These are phyloP conservation scores for Ceratobasidium sp. DNA, from an alignment of 1,284 basidiomycete species.

Conservation along the genomic window DNA sequence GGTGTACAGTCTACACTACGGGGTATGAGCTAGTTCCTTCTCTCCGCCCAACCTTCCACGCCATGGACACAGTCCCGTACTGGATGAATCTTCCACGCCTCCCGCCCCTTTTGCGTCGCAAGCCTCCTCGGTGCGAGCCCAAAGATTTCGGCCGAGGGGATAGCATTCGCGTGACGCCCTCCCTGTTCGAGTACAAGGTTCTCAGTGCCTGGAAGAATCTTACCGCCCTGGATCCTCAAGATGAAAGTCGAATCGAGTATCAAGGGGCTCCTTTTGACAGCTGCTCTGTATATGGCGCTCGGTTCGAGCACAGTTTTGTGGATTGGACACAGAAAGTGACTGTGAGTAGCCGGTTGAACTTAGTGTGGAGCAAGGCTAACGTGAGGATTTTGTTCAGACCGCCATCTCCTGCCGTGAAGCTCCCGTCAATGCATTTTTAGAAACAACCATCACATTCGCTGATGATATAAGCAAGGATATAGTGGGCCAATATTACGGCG, in stretches of 20 bases:
- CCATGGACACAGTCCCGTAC: constrained; percentile 18
- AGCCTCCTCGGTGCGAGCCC: not conserved
- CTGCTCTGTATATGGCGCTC: not conserved
- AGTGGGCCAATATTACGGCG: constrained; percentile 32
- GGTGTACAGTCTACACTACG: not conserved
- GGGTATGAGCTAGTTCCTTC: constrained; percentile 32
- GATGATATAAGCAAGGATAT: not conserved
- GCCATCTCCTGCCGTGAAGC: constrained; percentile 1
- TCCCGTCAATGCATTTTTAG: constrained; percentile 7
- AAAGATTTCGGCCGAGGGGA: constrained; percentile 35
- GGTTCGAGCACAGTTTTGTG: constrained; percentile 5
- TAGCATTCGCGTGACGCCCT: constrained; percentile 9
- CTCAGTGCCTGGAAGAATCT: constrained; percentile 24
- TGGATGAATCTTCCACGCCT: constrained; percentile 21
- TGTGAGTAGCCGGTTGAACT: not conserved
- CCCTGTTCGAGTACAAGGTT: constrained; percentile 37
- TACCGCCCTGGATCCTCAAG: not conserved
- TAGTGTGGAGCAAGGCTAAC: not conserved
- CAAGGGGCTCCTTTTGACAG: not conserved
- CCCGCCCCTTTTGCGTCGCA: not conserved
- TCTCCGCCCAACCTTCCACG: not conserved
- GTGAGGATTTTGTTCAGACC: not conserved
- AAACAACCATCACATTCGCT: constrained; percentile 17
- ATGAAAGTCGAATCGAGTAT: constrained; percentile 17
- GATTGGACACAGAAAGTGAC: constrained; percentile 17